These are phyloP conservation scores for Boechera retrofracta DNA, from an alignment of 345 rosid genomes.

Conservation along the genomic window DNA sequence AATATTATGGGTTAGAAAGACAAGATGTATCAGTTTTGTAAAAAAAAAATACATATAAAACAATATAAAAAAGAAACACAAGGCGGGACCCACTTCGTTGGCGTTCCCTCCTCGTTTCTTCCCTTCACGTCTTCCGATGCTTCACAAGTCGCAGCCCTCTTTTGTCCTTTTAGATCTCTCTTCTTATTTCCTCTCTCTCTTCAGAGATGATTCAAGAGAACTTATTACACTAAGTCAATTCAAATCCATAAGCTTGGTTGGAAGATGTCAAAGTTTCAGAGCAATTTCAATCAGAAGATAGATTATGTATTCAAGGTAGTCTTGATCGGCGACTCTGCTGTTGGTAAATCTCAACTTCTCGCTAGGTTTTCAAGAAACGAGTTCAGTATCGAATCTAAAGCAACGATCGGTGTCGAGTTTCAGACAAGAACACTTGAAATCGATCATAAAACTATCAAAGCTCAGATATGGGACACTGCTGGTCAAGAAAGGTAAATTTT, in stretches of 20 bases:
- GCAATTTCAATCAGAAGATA: conserved; percentile 58
- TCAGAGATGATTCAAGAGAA: neutral
- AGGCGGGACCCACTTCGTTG: neutral
- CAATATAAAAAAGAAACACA: no score
- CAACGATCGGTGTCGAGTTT: conserved; percentile 76
- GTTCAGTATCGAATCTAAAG: conserved; percentile 66
- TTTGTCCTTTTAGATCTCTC: neutral
- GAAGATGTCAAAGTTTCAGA: conserved; percentile 52
- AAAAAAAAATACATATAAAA: no score
- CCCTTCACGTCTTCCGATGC: neutral
- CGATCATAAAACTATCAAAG: conserved; percentile 67
- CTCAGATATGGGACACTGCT: conserved; percentile 86
- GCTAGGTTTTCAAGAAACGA: conserved; percentile 70
- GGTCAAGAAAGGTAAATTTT: conserved; percentile 69
- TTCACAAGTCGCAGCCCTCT: neutral
- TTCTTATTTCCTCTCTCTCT: neutral
- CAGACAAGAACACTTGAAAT: conserved; percentile 63
- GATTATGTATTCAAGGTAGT: conserved; percentile 75
- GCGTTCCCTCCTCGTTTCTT: conserved; percentile 4
- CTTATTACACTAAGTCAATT: neutral
- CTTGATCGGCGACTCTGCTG: conserved; percentile 73
- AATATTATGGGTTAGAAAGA: no score
- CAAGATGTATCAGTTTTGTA: no score
- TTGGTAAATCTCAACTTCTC: conserved; percentile 74
- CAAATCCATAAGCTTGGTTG: neutral